Conservation (phyloP, 176 grass and related monocot species). For the Musa troglodytarum region DNA sequence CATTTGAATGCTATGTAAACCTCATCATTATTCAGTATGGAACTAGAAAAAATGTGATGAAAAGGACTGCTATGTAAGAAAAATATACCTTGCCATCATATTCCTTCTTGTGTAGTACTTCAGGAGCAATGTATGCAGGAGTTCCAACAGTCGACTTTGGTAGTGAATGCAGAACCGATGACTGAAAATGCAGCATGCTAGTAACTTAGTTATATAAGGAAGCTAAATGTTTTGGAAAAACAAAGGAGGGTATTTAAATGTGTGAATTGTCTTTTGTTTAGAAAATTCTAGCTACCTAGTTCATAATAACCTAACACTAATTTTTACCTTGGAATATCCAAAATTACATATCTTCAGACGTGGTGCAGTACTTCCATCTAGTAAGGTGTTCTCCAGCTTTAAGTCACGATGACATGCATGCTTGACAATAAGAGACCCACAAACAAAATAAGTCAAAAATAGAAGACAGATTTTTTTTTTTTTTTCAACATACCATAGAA, state of each 20-base stretch:
- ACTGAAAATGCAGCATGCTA: constrained; percentile 25
- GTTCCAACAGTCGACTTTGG: constrained; percentile 74
- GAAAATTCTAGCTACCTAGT: not conserved
- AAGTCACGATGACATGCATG: constrained; percentile 99
- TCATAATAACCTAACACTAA: not conserved
- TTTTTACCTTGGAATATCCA: constrained; percentile 84
- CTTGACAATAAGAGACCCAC: constrained; percentile 60
- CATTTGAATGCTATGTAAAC: no score
- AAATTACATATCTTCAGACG: constrained; percentile 97
- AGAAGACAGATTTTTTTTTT: constrained; percentile 21
- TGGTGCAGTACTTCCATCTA: constrained; percentile 81
- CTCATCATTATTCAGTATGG: not conserved
- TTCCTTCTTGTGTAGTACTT: constrained; percentile 49
- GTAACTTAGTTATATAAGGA: not conserved
- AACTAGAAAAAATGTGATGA: constrained; percentile 1
- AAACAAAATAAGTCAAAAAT: not conserved
- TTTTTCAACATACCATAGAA: constrained; percentile 3
- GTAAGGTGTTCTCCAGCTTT: constrained; percentile 87
- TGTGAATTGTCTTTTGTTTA: not conserved
- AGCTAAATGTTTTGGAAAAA: not conserved
- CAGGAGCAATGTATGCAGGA: constrained; percentile 69
- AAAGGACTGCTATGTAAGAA: constrained; percentile 6
- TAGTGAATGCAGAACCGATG: constrained; percentile 59
- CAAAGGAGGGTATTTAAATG: not conserved
- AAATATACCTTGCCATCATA: constrained; percentile 65